Conservation (phyloP, 192 early-diverging fungal species). For the Geosiphon pyriformis region DNA sequence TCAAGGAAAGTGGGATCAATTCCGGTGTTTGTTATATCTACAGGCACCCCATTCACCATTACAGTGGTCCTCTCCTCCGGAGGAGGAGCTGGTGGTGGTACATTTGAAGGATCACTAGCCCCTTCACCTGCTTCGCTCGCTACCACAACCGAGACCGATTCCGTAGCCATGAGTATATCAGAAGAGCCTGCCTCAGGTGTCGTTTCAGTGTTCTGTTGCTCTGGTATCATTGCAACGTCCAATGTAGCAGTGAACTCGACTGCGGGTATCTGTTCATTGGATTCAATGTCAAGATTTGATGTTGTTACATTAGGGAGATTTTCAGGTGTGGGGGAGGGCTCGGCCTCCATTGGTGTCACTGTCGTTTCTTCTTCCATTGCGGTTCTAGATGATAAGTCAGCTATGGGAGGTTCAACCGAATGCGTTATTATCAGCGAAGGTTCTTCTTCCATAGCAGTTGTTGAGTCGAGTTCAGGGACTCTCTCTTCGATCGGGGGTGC, state of each 20-base stretch:
- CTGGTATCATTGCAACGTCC: background rate
- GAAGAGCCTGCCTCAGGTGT: background rate
- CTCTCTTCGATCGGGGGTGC: constrained; percentile 27
- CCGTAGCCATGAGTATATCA: background rate
- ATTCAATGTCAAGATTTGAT: too few relatives aligned
- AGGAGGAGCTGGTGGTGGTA: constrained; percentile 15
- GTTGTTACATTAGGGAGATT: background rate
- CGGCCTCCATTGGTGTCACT: background rate
- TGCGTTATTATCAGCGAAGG: background rate
- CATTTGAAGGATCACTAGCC: background rate
- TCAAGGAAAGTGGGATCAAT: constrained; percentile 92
- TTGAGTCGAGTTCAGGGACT: constrained; percentile 26
- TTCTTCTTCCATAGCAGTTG: constrained; percentile 5
- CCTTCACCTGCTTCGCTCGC: constrained; percentile 18
- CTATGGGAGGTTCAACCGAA: background rate
- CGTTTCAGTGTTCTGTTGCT: constrained; percentile 10
- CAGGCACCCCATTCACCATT: constrained; percentile 67
- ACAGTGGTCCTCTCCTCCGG: constrained; percentile 49
- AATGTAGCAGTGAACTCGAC: background rate
- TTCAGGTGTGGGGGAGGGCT: background rate
- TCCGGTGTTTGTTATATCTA: constrained; percentile 90
- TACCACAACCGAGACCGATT: constrained; percentile 29
- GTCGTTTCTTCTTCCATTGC: background rate
- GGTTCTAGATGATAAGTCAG: background rate
- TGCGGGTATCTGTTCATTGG: too few relatives aligned